Evolutionary conservation across 2,329 filamentous ascomycete species (phyloP).

Genomic region (Nemania sp.): DNA sequence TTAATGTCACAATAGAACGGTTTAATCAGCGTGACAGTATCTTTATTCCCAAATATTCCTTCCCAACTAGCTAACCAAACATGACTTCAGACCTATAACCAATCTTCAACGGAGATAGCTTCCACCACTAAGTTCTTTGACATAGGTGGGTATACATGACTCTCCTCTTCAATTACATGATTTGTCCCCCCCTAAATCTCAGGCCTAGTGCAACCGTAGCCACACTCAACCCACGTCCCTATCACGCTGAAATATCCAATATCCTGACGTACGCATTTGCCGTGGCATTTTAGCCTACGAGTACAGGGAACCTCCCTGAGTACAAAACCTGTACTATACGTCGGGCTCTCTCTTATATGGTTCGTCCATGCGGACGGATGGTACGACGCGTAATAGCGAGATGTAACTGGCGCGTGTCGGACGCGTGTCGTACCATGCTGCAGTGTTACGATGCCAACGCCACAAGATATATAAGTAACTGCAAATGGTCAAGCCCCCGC

Average conservation of each 20-base stretch:
- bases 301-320: constrained; percentile 31
- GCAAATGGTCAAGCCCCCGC: too few relatives aligned
- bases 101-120: too few relatives aligned
- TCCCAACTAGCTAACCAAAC: too few relatives aligned
- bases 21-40: too few relatives aligned
- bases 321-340: constrained; percentile 31
- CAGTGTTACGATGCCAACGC: too few relatives aligned
- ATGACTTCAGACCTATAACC: too few relatives aligned
- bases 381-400: neutral
- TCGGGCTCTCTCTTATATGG: neutral
- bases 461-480: too few relatives aligned
- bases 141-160: neutral
- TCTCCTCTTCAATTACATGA: neutral
- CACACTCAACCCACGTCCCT: neutral
- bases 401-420: neutral
- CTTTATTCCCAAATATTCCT: too few relatives aligned
- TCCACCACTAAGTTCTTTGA: too few relatives aligned
- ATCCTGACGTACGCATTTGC: constrained; percentile 32
- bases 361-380: neutral
- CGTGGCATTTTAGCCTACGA: constrained; percentile 8
- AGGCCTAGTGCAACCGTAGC: neutral
- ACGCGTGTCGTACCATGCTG: too few relatives aligned
- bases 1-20: too few relatives aligned
- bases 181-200: neutral
- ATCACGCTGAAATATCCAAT: neutral